Base-by-base conservation (phyloP, 345 rosid species). In the Turnera subulata region DNA sequence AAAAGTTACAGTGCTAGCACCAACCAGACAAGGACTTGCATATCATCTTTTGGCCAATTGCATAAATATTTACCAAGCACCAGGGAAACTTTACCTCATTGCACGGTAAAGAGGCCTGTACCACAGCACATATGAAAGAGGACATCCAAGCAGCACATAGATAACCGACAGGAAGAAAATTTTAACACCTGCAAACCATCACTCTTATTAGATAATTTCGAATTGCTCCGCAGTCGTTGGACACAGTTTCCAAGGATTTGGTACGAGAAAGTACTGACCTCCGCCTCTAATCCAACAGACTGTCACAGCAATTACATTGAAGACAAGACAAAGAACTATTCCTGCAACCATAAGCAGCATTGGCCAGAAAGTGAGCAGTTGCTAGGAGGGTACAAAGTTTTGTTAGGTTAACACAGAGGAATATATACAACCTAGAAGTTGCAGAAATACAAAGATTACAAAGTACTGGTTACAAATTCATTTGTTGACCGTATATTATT, bases 81-180 rank as follows among this genome's bases (percentile, higher is more conserved):
- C 63, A 42, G 5, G 37, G 23, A 53, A 20, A 1, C 55, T 76
- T 53, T 72, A 78, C 99, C 93, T 86, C 96, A 94, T 90, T 59
- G 89, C 99, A 69, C 95, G 83, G 76, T 90, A 94, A 15, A 94
- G 84, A 23, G 99, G 99, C 79, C 96, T 81, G 77, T 94, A 94
- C 99, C 99, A 94, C 43, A 94, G 60, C 49, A 94, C 79, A 64
- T 88, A 94, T 43, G 97, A 91, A 42, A 91, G 82, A 5, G 99
- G 99, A 22, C 79, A 73, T 73, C 99, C 97, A 21, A 84, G 73
- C 61, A 94, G 67, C 1, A 82, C 90, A 73, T 94, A 94, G 66
- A 94, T 94, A 6, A 67, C 64, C 4, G 99, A 90, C 63, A 94
- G 93, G 80, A 94, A 82, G 70, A 91, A 94, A 57, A 85, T 94